Evolutionary conservation across 176 grass and related monocot genomes (phyloP).

Genomic region (Pontederia crassipes): DNA sequence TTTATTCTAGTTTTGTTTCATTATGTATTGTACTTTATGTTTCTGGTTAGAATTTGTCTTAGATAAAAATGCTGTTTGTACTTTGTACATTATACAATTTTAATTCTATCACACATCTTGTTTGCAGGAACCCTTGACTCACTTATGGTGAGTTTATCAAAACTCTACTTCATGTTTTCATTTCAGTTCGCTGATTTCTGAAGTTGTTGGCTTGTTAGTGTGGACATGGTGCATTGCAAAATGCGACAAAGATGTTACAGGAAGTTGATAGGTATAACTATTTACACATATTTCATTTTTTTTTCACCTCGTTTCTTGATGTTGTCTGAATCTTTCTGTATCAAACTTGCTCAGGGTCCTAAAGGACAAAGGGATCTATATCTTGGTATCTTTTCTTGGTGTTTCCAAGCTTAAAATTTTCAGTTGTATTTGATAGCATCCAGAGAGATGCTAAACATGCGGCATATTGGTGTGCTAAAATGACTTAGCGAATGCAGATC

Average conservation of each 20-base stretch:
- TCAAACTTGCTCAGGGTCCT: slow-evolving; percentile 45
- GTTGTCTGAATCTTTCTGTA: slow-evolving; percentile 7
- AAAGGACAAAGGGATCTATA: slow-evolving; percentile 70
- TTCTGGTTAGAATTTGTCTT: neutral
- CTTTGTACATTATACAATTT: neutral
- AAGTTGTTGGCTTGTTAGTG: slow-evolving; percentile 50
- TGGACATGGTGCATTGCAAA: slow-evolving; percentile 64
- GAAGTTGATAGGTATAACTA: slow-evolving; percentile 59
- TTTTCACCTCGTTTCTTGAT: neutral
- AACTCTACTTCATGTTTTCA: slow-evolving; percentile 10
- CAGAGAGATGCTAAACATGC: neutral
- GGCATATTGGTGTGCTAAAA: slow-evolving; percentile 13
- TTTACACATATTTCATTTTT: neutral
- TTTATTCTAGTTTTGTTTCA: neutral
- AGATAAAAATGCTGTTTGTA: neutral
- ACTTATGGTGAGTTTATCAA: slow-evolving; percentile 67
- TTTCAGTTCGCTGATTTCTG: neutral
- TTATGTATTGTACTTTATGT: neutral
- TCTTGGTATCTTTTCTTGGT: slow-evolving; percentile 47
- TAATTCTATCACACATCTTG: slow-evolving; percentile 13
- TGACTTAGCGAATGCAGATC: slow-evolving; percentile 40
- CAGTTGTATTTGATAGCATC: neutral
- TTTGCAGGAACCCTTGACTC: slow-evolving; percentile 96
- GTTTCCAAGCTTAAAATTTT: neutral
- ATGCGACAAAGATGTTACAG: slow-evolving; percentile 64